phyloP scores from a whole-genome alignment of 2,329 filamentous ascomycete species.

The Arthrinium puccinioides region DNA sequence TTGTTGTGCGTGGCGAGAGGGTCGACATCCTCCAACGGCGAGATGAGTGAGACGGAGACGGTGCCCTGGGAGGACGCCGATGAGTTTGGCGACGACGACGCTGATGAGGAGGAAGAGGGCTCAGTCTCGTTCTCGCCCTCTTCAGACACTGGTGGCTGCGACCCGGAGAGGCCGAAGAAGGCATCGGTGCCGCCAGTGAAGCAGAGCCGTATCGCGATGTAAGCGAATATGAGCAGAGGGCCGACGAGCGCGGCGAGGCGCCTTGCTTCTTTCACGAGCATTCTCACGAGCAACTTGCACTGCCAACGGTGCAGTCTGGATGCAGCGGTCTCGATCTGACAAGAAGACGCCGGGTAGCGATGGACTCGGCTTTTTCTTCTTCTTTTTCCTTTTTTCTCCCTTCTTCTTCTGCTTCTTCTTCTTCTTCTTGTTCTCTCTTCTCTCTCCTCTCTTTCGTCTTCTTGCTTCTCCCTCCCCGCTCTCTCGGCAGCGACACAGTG shows the following conservation, averaged over 20 bases:
- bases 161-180: background rate
- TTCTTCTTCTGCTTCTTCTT: too few species aligned
- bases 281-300: conserved; percentile 11
- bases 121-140: too few species aligned
- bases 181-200: background rate
- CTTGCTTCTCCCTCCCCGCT: background rate
- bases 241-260: conserved; percentile 21
- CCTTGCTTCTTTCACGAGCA: conserved; percentile 25
- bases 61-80: too few species aligned
- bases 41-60: too few species aligned
- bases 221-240: conserved; percentile 21
- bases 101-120: background rate
- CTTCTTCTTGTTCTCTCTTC: too few species aligned
- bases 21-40: background rate
- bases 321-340: too few species aligned
- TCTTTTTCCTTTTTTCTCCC: background rate
- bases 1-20: conserved; percentile 20
- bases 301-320: too few species aligned
- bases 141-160: too few species aligned
- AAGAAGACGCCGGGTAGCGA: too few species aligned
- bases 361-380: background rate
- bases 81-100: background rate
- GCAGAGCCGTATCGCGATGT: conserved; percentile 9
- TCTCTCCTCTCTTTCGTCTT: background rate
- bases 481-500: too few species aligned